phyloP scores from a whole-genome alignment of 257 asterid genomes.

The Cruciata laevipes region DNA sequence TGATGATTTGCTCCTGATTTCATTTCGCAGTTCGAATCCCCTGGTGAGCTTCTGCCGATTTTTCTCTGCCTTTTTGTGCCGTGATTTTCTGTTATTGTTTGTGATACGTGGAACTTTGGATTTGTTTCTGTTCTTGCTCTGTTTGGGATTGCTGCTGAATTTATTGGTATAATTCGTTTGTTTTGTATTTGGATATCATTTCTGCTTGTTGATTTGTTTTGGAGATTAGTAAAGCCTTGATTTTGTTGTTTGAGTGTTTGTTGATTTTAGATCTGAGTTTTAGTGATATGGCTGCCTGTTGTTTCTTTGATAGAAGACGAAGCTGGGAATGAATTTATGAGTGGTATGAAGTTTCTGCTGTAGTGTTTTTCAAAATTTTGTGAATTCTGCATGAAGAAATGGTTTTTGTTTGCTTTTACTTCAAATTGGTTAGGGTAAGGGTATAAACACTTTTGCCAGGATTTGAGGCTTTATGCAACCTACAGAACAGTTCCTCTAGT shows the following conservation, averaged over 20 bases:
- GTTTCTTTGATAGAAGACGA: not conserved
- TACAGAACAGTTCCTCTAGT: not conserved
- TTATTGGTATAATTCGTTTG: too few relatives aligned
- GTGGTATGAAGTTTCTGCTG: not conserved
- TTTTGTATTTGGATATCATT: not conserved
- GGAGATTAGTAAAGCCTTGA: not conserved
- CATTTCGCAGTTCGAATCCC: not conserved
- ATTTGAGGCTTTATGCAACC: not conserved
- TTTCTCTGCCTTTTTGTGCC: not conserved
- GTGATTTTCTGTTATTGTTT: not conserved
- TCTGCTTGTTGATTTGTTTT: not conserved
- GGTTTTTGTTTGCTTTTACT: not conserved
- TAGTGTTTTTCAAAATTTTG: too few relatives aligned
- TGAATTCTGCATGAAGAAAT: not conserved
- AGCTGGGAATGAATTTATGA: not conserved
- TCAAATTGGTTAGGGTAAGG: not conserved
- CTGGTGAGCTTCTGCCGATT: not conserved
- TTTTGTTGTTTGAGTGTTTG: not conserved
- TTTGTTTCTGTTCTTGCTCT: not conserved
- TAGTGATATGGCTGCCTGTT: not conserved
- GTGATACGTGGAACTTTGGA: not conserved
- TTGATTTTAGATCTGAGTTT: not conserved
- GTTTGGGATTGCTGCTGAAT: not conserved
- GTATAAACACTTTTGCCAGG: not conserved
- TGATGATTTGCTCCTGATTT: constrained; percentile 9